Evolutionary conservation across 2,329 filamentous ascomycete species (phyloP).

Genomic region (Apiospora koreana): DNA sequence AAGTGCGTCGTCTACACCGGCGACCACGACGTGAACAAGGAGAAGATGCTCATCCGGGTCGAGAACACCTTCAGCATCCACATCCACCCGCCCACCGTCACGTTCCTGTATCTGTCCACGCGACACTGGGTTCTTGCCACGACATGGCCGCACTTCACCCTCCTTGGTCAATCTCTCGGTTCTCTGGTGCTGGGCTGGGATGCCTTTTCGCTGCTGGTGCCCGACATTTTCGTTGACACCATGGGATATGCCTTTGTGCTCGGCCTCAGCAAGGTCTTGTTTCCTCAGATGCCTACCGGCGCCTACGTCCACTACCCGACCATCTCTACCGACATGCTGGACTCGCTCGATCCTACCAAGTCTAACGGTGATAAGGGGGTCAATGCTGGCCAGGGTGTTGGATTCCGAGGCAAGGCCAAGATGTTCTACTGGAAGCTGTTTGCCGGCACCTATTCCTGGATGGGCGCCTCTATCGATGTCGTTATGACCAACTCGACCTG

Average conservation of each 20-base stretch:
- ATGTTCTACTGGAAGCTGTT: constrained; percentile 85
- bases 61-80: constrained; percentile 90
- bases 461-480: constrained; percentile 82
- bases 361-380: constrained; percentile 66
- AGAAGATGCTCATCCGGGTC: constrained; percentile 74
- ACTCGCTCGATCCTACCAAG: constrained; percentile 69
- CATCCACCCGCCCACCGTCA: constrained; percentile 78
- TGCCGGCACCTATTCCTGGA: constrained; percentile 76
- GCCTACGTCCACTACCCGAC: constrained; percentile 98
- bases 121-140: constrained; percentile 82
- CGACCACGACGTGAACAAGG: constrained; percentile 85
- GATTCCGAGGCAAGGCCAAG: constrained; percentile 71
- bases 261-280: constrained; percentile 79
- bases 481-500: constrained; percentile 98
- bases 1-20: constrained; percentile 94
- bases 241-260: constrained; percentile 97
- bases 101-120: constrained; percentile 89
- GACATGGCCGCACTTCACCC: constrained; percentile 89
- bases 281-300: constrained; percentile 77
- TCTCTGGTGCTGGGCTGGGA: constrained; percentile 88
- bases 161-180: constrained; percentile 90
- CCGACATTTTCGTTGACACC: constrained; percentile 93
- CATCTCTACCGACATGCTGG: constrained; percentile 97
- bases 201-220: constrained; percentile 86
- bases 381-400: constrained; percentile 80